Conservation (phyloP, 1,284 basidiomycete genomes). For the Cryptococcus sp. region DNA sequence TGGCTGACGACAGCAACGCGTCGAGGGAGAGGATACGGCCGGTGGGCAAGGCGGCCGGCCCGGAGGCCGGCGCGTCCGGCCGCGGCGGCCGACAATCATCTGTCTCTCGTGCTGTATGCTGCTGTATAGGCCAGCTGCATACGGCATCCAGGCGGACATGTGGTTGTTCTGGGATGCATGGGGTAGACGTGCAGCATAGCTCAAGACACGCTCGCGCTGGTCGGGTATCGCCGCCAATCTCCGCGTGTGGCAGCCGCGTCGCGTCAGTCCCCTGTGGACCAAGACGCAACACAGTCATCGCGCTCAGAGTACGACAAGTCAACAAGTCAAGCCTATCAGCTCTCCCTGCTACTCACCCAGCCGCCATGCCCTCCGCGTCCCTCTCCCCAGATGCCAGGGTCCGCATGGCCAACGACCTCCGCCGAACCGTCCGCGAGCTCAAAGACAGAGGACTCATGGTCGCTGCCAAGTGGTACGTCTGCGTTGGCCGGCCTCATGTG, state of each 20-base stretch:
- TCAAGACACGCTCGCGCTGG: too few species aligned
- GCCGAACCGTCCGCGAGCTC: slow-evolving; percentile 42
- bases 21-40: too few species aligned
- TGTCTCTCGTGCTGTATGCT: too few species aligned
- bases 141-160: too few species aligned
- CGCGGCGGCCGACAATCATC: too few species aligned
- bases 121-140: too few species aligned
- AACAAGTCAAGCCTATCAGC: too few species aligned
- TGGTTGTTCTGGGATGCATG: too few species aligned
- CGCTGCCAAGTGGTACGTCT: slow-evolving; percentile 47
- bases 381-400: slow-evolving; percentile 23
- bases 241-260: background rate
- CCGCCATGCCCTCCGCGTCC: slow-evolving; percentile 11
- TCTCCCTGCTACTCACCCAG: background rate
- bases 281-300: slow-evolving; percentile 5
- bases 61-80: too few species aligned
- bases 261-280: background rate
- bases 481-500: background rate
- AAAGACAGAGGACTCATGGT: slow-evolving; percentile 47
- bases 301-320: background rate
- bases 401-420: slow-evolving; percentile 46
- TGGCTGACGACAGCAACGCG: too few species aligned
- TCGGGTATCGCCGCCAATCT: background rate
- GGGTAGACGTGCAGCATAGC: too few species aligned
- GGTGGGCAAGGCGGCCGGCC: too few species aligned